Conservation (phyloP, 441 rosid species). For the Codiaeum variegatum region DNA sequence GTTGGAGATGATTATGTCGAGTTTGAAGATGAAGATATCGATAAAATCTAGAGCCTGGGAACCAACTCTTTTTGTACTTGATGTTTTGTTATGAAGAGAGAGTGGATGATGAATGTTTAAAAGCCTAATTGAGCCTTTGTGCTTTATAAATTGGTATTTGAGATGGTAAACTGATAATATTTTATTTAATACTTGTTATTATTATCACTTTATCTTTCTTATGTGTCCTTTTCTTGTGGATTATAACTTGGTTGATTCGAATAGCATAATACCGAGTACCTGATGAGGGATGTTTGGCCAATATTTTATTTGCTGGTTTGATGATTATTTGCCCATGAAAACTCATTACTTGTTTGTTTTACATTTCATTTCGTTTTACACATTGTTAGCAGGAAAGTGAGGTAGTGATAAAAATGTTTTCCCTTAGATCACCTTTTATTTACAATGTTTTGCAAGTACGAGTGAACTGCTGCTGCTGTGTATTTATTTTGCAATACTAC, state of each 20-base stretch:
- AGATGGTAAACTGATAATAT: constrained; percentile 21
- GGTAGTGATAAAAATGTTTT: not conserved
- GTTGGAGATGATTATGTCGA: constrained; percentile 62
- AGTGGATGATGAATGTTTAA: constrained; percentile 19
- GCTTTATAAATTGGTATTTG: constrained; percentile 17
- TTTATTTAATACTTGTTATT: constrained; percentile 20
- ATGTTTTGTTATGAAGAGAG: constrained; percentile 22
- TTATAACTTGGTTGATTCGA: not conserved
- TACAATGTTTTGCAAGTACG: not conserved
- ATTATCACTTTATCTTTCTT: constrained; percentile 2
- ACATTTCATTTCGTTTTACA: not conserved
- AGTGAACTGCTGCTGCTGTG: not conserved
- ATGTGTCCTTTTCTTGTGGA: not conserved
- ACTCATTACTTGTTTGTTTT: not conserved
- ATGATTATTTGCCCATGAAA: not conserved
- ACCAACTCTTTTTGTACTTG: constrained; percentile 5
- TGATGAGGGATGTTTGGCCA: not conserved
- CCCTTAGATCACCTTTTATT: not conserved
- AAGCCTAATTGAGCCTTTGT: constrained; percentile 18
- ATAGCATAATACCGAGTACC: not conserved
- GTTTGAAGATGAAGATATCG: constrained; percentile 80
- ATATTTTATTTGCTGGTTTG: not conserved
- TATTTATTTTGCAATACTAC: too few species aligned
- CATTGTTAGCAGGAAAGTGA: not conserved
- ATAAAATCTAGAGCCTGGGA: constrained; percentile 49